A percentile compares a stretch with the other conserved stretches of the same genome.
Evolutionary conservation across 352 stramenopile genomes (phyloP).

Genomic region (Phytophthora agathidicida): DNA sequence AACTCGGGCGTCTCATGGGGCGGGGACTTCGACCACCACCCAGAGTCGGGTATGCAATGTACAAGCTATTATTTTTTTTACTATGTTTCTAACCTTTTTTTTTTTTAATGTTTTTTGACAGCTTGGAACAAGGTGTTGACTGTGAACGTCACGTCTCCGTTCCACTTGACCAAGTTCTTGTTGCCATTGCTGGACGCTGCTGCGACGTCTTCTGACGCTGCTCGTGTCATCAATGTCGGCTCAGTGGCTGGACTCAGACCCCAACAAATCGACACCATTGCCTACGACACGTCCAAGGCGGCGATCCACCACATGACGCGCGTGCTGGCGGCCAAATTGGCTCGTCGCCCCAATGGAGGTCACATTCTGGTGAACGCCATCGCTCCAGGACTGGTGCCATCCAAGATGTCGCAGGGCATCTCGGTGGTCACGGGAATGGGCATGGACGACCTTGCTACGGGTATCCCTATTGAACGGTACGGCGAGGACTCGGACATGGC

Average conservation of each 20-base stretch:
- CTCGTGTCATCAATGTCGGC: conserved; percentile 80
- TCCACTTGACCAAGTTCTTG: conserved; percentile 93
- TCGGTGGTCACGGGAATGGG: conserved; percentile 40
- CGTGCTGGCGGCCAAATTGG: conserved; percentile 92
- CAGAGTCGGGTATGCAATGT: conserved; percentile 23
- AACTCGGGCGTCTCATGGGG: conserved; percentile 87
- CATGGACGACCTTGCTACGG: conserved; percentile 67
- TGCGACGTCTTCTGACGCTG: conserved; percentile 49
- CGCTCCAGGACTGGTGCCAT: conserved; percentile 92
- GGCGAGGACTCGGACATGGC: conserved; percentile 93
- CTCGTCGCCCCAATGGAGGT: conserved; percentile 69
- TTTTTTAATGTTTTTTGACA: conserved; percentile 89
- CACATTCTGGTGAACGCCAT: conserved; percentile 96
- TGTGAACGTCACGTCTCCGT: conserved; percentile 95
- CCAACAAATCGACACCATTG: conserved; percentile 89
- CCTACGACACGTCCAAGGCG: conserved; percentile 96
- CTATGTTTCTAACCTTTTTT: not conserved
- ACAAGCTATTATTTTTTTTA: too few relatives aligned
- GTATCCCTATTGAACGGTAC: conserved; percentile 83
- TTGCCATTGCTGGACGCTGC: conserved; percentile 89
- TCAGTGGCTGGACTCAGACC: conserved; percentile 81
- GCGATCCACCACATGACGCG: conserved; percentile 95
- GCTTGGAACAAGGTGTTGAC: conserved; percentile 95
- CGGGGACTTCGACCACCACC: conserved; percentile 41
- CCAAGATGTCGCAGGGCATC: conserved; percentile 91